These are phyloP conservation scores for Fragilaria crotonensis DNA, from an alignment of 108 stramenopile species.

Conservation along the genomic window DNA sequence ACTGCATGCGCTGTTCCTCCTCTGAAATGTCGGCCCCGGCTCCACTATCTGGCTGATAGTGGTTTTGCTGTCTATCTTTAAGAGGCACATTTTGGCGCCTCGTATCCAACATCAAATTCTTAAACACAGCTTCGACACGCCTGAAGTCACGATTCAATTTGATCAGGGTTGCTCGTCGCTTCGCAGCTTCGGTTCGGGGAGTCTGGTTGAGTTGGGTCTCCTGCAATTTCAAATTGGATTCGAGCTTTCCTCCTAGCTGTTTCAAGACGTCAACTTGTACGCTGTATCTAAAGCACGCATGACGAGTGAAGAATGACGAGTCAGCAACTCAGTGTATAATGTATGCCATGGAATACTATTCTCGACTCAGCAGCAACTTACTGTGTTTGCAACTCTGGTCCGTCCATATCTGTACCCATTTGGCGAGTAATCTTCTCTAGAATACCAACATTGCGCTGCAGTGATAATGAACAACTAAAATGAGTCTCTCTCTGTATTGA, in stretches of 20 bases:
- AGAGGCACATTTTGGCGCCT: slow-evolving; percentile 9
- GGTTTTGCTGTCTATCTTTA: slow-evolving; percentile 12
- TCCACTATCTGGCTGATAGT: not conserved
- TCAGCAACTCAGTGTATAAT: too few species aligned
- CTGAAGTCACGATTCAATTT: slow-evolving; percentile 73
- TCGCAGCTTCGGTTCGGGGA: slow-evolving; percentile 24
- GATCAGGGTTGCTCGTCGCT: slow-evolving; percentile 38
- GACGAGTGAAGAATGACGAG: too few species aligned
- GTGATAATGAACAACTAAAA: not conserved
- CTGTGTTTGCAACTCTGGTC: slow-evolving; percentile 61
- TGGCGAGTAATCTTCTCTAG: slow-evolving; percentile 66
- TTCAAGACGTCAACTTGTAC: slow-evolving; percentile 66
- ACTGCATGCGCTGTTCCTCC: slow-evolving; percentile 29
- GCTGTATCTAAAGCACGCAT: slow-evolving; percentile 39
- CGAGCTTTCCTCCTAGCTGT: slow-evolving; percentile 51
- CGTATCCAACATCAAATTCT: slow-evolving; percentile 22
- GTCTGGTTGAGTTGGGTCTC: slow-evolving; percentile 19
- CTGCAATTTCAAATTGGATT: slow-evolving; percentile 31
- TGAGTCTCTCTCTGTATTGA: too few species aligned
- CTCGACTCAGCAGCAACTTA: too few species aligned
- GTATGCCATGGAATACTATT: too few species aligned
- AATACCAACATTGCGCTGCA: slow-evolving; percentile 67
- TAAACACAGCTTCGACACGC: slow-evolving; percentile 33
- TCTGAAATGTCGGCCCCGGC: not conserved
- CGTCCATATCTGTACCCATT: slow-evolving; percentile 26